Conservation (phyloP, 441 rosid genomes). For the Mallotus japonicus region DNA sequence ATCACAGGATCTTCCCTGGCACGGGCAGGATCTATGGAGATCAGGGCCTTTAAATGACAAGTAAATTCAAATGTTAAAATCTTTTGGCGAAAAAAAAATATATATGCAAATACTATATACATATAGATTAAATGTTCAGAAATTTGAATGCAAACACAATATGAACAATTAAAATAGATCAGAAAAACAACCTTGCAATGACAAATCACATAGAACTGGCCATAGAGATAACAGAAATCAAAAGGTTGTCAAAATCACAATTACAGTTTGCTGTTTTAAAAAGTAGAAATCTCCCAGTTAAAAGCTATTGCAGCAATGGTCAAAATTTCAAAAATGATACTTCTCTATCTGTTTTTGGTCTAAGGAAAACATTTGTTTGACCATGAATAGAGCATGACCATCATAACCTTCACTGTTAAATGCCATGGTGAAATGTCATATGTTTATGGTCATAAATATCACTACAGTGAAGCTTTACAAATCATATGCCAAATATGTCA, state of each 20-base stretch:
- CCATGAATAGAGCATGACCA: neutral
- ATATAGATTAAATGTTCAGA: slow-evolving; percentile 3
- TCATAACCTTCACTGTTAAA: neutral
- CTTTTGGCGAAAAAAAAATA: neutral
- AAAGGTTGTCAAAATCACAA: neutral
- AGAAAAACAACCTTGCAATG: neutral
- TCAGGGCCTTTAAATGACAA: slow-evolving; percentile 54
- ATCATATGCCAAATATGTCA: slow-evolving; percentile 6
- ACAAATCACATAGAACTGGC: neutral
- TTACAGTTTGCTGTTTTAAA: neutral
- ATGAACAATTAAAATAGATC: neutral
- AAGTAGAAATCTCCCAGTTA: neutral
- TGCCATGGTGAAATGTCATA: neutral
- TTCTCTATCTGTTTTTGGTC: neutral
- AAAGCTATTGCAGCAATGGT: too few species aligned
- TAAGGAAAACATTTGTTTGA: neutral
- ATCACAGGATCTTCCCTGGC: slow-evolving; percentile 77
- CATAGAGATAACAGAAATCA: neutral
- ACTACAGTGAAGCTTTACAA: neutral
- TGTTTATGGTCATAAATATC: neutral
- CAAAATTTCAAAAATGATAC: too few species aligned
- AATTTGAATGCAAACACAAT: neutral
- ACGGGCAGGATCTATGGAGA: slow-evolving; percentile 77
- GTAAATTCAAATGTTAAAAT: neutral
- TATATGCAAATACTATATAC: neutral